Evolutionary conservation across 768 basidiomycete species (phyloP).

Genomic region (Cyclocybe aegerita): DNA sequence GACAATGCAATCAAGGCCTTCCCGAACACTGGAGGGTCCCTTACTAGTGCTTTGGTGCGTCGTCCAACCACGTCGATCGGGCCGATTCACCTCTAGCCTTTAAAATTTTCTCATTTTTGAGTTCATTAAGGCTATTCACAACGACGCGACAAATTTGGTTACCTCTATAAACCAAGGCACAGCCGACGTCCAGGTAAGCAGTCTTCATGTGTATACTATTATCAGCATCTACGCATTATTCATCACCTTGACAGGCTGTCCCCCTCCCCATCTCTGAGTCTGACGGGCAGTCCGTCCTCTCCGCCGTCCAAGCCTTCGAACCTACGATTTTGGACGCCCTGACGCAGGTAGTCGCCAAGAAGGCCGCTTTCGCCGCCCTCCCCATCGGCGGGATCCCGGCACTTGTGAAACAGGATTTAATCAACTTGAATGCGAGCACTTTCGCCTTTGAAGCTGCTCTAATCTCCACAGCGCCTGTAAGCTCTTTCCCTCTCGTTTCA

Average conservation of each 20-base stretch:
- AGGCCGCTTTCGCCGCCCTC: conserved; percentile 20
- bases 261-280: conserved; percentile 20
- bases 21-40: conserved; percentile 21
- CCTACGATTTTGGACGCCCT: conserved; percentile 18
- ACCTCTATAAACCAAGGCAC: conserved; percentile 23
- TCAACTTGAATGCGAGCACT: conserved; percentile 22
- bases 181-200: conserved; percentile 23
- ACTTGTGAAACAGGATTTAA: conserved; percentile 25
- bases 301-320: conserved; percentile 12
- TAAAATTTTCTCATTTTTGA: not conserved
- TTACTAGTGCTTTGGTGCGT: conserved; percentile 26
- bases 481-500: conserved; percentile 3
- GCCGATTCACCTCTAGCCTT: not conserved
- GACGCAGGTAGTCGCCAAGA: conserved; percentile 22
- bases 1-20: conserved; percentile 29
- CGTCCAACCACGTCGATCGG: not conserved
- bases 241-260: not conserved
- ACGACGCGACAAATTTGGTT: conserved; percentile 16
- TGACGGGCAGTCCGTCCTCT: conserved; percentile 24
- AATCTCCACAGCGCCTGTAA: conserved; percentile 24
- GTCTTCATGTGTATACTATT: not conserved
- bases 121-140: conserved; percentile 22
- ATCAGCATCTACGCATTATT: not conserved
- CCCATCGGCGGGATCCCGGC: conserved; percentile 18
- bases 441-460: conserved; percentile 23